phyloP scores from a whole-genome alignment of 257 asterid species.

The Ocimum tenuiflorum region DNA sequence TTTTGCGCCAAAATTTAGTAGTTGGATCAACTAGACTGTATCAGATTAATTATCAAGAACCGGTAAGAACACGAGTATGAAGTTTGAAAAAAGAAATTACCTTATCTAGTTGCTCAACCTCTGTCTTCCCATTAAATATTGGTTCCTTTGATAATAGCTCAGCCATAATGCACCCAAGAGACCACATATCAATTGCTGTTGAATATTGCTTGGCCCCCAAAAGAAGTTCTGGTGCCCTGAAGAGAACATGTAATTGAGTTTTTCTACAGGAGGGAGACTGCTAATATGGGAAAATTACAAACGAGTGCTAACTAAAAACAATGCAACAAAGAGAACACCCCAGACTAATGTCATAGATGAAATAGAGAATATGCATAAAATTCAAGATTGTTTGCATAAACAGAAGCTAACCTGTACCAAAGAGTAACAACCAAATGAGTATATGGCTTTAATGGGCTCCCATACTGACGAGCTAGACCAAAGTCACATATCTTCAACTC shows the following conservation, averaged over 20 bases:
- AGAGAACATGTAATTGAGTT: conserved; percentile 15
- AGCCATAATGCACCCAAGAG: conserved; percentile 93
- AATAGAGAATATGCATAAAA: not conserved
- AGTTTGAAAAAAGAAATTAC: conserved; percentile 27
- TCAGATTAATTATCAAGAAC: not conserved
- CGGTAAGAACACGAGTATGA: not conserved
- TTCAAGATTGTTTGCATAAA: not conserved
- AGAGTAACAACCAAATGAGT: conserved; percentile 91
- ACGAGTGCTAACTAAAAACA: not conserved
- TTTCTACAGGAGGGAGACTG: not conserved
- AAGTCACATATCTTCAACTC: conserved; percentile 92
- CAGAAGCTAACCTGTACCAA: conserved; percentile 84
- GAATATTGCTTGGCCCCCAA: conserved; percentile 84
- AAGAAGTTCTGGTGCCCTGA: conserved; percentile 93
- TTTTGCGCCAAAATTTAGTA: conserved; percentile 13
- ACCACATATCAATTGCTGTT: conserved; percentile 98
- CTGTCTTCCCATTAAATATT: conserved; percentile 77
- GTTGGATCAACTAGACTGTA: conserved; percentile 1
- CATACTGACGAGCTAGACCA: conserved; percentile 93
- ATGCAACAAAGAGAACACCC: not conserved
- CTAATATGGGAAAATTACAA: not conserved
- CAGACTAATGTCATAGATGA: not conserved
- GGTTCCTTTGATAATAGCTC: conserved; percentile 77
- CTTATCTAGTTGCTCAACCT: conserved; percentile 87
- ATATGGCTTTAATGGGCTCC: conserved; percentile 85